phyloP scores from a whole-genome alignment of 495 filamentous ascomycete species.

The Aspergillus mulundensis region DNA sequence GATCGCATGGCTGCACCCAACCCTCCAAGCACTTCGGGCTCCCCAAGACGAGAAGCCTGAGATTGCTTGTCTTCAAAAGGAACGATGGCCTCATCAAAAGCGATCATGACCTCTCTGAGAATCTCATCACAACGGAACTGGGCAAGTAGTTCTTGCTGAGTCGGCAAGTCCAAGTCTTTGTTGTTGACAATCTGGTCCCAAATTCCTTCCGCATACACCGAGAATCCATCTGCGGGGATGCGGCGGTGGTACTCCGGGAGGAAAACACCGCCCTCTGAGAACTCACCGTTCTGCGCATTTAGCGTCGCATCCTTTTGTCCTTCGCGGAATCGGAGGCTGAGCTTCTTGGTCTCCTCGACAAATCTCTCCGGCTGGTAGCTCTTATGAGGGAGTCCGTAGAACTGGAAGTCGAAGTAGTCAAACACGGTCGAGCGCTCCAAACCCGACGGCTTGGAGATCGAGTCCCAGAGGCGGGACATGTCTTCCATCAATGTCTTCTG shows the following conservation, averaged over 20 bases:
- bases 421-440: conserved; percentile 85
- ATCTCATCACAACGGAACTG: conserved; percentile 99
- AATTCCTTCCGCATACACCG: conserved; percentile 84
- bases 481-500: conserved; percentile 88
- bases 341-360: conserved; percentile 68
- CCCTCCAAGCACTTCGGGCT: conserved; percentile 65
- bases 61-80: conserved; percentile 86
- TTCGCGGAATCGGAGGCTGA: conserved; percentile 76
- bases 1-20: conserved; percentile 71
- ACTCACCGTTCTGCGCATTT: conserved; percentile 53
- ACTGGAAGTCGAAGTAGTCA: conserved; percentile 98
- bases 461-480: conserved; percentile 83
- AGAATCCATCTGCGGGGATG: conserved; percentile 93
- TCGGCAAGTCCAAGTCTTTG: conserved; percentile 94
- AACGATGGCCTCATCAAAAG: conserved; percentile 74
- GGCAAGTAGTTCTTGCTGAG: conserved; percentile 92
- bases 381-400: conserved; percentile 93
- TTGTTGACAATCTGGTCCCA: conserved; percentile 99
- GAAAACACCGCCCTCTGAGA: conserved; percentile 78
- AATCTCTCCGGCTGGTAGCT: conserved; percentile 95
- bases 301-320: conserved; percentile 64
- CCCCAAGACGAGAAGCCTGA: conserved; percentile 65
- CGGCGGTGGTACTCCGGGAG: conserved; percentile 90
- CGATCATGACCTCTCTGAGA: conserved; percentile 72
- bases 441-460: conserved; percentile 83